Base-by-base conservation (phyloP, 202 grass and related monocot species). In the Eragrostis tef region DNA sequence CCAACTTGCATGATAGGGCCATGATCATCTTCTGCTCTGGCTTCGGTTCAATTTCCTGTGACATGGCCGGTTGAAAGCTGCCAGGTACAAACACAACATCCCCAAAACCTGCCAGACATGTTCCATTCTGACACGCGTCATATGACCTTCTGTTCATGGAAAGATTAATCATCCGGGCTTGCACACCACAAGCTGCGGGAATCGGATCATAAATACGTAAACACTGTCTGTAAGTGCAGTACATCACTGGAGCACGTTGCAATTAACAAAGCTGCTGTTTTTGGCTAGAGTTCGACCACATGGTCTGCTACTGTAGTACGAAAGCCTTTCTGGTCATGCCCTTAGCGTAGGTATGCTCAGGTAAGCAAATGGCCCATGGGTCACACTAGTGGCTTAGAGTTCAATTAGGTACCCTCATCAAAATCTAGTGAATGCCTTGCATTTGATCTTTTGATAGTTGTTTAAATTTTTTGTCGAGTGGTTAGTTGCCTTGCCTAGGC, bases 241-340 rank as follows among this genome's bases (percentile, higher is more conserved):
- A 24, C 83, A 58, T 54, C 21, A 50, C 86, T 58, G 11, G 31
- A 34, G 31, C 4, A 34, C 31, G n/a, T 31, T 36, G n/a, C 65
- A 73, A 85, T 81, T 85, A 81, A 89, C 71, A 85, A 89, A 65
- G 59, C 12, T 51, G 57, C 57, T 15, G 42, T 59, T 66, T 81
- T 65, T 67, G 78, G 87, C 57, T 67, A 73, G 17, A 73, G 42
- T 81, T 89, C 58, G 50, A 43, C 82, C 87, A 72, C 71, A 67
- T 81, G 48, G 2, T 78, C 57, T 14, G 41, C 8, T 13, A 77
- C 82, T 81, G 71, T 81, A 54, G 70, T 68, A 88, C 53, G 45
- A 64, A 5, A 75, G 82, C 77, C 22, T 71, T 64, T 77, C 41
- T 57, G 8, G 13, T 65, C 7, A 48, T 41, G n/a, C 22, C 54